phyloP scores from a whole-genome alignment of 148 eudicot species.

The Diospyros kaki region DNA sequence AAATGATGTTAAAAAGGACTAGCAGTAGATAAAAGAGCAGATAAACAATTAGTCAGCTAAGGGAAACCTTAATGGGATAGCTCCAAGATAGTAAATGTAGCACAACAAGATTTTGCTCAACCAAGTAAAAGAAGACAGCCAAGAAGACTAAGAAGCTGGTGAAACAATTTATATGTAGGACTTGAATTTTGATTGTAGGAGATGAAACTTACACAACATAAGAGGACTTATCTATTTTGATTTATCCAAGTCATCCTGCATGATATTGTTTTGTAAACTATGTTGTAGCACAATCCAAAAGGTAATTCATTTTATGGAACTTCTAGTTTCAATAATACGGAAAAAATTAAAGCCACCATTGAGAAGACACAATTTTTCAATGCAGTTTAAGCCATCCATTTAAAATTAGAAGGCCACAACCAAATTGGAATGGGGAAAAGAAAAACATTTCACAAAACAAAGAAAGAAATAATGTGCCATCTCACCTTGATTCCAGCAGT shows the following conservation, averaged over 20 bases:
- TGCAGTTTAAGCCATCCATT: background rate
- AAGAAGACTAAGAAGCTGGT: background rate
- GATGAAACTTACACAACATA: background rate
- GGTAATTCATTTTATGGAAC: background rate
- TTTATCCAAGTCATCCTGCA: background rate
- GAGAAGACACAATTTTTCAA: background rate
- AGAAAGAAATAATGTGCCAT: background rate
- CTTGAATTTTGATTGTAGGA: background rate
- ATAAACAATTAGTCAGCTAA: background rate
- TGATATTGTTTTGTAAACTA: background rate
- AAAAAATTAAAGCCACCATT: background rate
- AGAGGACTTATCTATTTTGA: background rate
- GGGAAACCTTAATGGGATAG: background rate
- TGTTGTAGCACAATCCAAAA: background rate
- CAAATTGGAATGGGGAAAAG: background rate
- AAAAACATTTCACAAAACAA: slow-evolving; percentile 2
- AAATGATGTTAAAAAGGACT: background rate
- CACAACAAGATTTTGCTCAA: background rate
- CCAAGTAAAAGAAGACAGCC: slow-evolving; percentile 2
- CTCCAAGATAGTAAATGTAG: background rate
- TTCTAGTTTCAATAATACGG: slow-evolving; percentile 2
- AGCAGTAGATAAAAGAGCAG: background rate
- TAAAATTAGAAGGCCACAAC: background rate
- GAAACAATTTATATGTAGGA: background rate
- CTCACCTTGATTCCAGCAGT: slow-evolving; percentile 79